Percentiles rank a stretch among this genome's conserved stretches.
Conservation (phyloP, 139 green algal species). For the Chlamydomonas incerta region DNA sequence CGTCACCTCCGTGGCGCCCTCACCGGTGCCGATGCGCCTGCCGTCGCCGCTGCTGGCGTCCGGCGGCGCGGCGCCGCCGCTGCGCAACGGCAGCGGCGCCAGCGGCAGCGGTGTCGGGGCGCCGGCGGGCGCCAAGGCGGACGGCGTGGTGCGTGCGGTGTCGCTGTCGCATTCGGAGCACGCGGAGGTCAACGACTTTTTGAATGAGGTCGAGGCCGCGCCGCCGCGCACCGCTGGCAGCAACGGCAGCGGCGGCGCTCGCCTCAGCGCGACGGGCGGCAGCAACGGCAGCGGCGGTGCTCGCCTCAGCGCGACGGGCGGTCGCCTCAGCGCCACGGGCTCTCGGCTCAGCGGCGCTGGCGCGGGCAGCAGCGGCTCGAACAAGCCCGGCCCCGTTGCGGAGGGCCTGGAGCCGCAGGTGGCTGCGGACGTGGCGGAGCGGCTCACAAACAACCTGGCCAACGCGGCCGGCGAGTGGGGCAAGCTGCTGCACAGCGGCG, state of each 20-base stretch:
- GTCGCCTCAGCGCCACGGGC: no score
- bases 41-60: background rate
- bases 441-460: background rate
- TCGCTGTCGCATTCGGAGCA: background rate
- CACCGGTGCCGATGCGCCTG: background rate
- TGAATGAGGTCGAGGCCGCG: background rate
- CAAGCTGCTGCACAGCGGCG: background rate
- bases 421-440: background rate
- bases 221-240: background rate
- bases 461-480: background rate
- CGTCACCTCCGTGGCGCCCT: no score
- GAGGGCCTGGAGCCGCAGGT: background rate
- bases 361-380: background rate
- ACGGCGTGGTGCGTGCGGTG: background rate
- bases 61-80: background rate
- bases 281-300: background rate
- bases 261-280: background rate
- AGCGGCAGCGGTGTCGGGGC: background rate
- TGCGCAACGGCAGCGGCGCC: background rate
- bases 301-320: conserved; percentile 8
- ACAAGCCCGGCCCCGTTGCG: conserved; percentile 4
- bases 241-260: background rate
- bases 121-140: background rate
- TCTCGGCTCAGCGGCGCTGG: no score
- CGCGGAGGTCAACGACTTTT: background rate